Percentiles rank a stretch among this genome's conserved stretches.
phyloP scores from a whole-genome alignment of 345 rosid species.

The Hibiscus trionum region DNA sequence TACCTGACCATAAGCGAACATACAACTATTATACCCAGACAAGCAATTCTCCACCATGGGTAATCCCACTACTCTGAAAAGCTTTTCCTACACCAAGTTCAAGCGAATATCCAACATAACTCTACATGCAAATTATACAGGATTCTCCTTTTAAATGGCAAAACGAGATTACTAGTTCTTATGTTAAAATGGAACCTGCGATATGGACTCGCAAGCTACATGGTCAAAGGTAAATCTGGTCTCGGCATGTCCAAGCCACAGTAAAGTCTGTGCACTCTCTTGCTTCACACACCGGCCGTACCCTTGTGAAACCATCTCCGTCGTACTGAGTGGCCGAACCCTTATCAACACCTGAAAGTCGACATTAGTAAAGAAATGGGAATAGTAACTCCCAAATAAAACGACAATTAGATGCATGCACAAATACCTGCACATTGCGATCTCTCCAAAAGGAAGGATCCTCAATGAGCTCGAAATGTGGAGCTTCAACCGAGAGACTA shows the following conservation, averaged over 20 bases:
- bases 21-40: conserved; percentile 89
- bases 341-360: conserved; percentile 70
- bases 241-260: conserved; percentile 88
- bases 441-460: conserved; percentile 78
- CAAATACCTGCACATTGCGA: conserved; percentile 80
- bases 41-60: conserved; percentile 97
- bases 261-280: conserved; percentile 63
- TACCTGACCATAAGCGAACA: conserved; percentile 98
- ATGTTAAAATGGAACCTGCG: conserved; percentile 47
- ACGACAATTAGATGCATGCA: conserved; percentile 6
- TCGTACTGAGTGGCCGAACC: conserved; percentile 56
- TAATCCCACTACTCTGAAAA: conserved; percentile 68
- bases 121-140: neutral
- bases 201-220: conserved; percentile 66
- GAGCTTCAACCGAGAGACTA: conserved; percentile 32
- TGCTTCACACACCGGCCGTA: conserved; percentile 62
- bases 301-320: conserved; percentile 67
- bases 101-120: conserved; percentile 12
- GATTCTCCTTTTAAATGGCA: neutral
- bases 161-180: neutral
- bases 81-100: conserved; percentile 47
- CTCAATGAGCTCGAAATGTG: conserved; percentile 68
- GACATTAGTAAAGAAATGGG: neutral
- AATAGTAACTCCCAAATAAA: neutral
- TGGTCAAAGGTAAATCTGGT: conserved; percentile 92